A percentile compares a stretch with the other conserved stretches of the same genome.
Conservation (phyloP, 2,329 filamentous ascomycete genomes). For the Lasiodiplodia theobromae region DNA sequence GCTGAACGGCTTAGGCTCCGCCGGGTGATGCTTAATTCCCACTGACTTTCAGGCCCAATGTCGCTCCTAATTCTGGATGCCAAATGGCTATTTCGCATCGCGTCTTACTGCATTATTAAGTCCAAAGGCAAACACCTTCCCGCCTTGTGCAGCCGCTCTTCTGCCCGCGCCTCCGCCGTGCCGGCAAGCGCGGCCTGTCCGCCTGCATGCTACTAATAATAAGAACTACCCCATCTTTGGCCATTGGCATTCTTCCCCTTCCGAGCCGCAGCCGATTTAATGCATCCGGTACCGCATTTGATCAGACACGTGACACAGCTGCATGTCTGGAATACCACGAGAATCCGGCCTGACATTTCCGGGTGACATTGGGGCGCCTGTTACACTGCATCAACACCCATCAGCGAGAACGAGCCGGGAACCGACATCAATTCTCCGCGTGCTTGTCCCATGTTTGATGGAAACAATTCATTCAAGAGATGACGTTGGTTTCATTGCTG, state of each 20-base stretch:
- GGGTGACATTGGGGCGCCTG: constrained; percentile 5
- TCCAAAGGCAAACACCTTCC: background rate
- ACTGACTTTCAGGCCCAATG: constrained; percentile 10
- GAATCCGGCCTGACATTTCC: background rate
- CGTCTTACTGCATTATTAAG: background rate
- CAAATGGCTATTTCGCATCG: background rate
- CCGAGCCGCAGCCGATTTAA: background rate
- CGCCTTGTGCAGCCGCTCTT: background rate
- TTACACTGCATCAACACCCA: background rate
- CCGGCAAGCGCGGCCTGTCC: background rate
- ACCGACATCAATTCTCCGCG: background rate
- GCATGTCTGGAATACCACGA: constrained; percentile 3
- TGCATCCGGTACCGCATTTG: background rate
- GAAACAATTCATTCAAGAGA: background rate
- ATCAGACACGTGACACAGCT: background rate
- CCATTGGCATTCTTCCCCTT: background rate
- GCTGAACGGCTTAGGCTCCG: constrained; percentile 3
- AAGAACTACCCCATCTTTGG: background rate
- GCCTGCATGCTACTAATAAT: background rate
- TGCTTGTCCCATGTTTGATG: background rate
- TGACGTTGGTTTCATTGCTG: no score
- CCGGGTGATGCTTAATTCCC: constrained; percentile 1
- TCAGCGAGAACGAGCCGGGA: background rate
- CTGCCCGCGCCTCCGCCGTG: background rate
- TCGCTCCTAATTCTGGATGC: background rate